phyloP scores from a whole-genome alignment of 129 eudicot genomes.

The Flaveria trinervia region DNA sequence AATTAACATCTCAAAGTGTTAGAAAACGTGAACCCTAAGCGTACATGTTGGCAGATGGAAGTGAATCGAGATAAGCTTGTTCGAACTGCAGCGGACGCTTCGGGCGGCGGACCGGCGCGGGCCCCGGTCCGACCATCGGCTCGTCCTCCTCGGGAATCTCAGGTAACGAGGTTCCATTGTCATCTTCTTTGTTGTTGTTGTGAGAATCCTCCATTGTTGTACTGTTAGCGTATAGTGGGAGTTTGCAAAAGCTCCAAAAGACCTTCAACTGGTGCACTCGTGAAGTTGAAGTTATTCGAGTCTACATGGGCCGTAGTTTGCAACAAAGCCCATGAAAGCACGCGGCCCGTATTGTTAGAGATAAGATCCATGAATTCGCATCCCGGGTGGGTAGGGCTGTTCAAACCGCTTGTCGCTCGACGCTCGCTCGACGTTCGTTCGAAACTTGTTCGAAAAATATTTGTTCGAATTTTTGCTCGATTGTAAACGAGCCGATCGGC shows the following conservation, averaged over 20 bases:
- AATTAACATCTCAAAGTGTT: neutral
- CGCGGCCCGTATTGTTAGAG: neutral
- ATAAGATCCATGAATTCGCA: neutral
- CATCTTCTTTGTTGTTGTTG: constrained; percentile 31
- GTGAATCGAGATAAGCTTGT: constrained; percentile 90
- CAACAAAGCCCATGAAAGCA: neutral
- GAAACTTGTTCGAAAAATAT: too few species aligned
- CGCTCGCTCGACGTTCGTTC: too few species aligned
- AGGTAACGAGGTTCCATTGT: constrained; percentile 33
- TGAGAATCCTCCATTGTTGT: constrained; percentile 41
- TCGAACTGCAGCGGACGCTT: constrained; percentile 97
- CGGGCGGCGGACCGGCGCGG: constrained; percentile 68
- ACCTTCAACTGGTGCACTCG: neutral
- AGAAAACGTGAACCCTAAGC: constrained; percentile 38
- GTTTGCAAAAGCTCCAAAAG: neutral
- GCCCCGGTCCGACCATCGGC: constrained; percentile 78
- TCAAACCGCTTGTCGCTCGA: too few species aligned
- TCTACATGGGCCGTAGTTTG: neutral
- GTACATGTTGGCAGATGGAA: constrained; percentile 95
- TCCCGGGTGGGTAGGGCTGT: neutral
- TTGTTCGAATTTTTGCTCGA: too few species aligned
- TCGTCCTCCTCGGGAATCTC: constrained; percentile 40
- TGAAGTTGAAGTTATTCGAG: neutral
- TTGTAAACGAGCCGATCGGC: too few species aligned
- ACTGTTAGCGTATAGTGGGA: constrained; percentile 22